phyloP scores from a whole-genome alignment of 306 rosid genomes.

The Castanea mollissima region DNA sequence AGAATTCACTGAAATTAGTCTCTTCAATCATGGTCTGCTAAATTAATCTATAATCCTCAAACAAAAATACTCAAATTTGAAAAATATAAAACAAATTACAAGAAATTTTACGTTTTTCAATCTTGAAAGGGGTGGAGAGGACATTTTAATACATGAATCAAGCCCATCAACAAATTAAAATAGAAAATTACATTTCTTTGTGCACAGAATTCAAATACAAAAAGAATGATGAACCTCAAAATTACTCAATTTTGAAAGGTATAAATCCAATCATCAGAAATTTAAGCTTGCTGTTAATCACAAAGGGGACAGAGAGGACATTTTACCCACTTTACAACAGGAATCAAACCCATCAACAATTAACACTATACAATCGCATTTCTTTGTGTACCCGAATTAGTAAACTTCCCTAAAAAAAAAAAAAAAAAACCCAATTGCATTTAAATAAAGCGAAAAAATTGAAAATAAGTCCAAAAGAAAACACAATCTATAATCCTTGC shows the following conservation, averaged over 20 bases:
- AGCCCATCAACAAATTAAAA: too few species aligned
- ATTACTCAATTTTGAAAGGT: background rate
- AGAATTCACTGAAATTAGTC: background rate
- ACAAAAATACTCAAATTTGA: background rate
- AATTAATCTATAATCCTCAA: background rate
- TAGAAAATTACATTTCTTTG: too few species aligned
- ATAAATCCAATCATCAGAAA: background rate
- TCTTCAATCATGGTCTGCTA: background rate
- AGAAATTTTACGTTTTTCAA: background rate
- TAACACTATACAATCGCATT: background rate
- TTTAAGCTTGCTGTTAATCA: background rate
- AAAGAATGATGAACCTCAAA: background rate
- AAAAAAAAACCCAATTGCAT: background rate
- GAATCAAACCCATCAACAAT: background rate
- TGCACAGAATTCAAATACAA: background rate
- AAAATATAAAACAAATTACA: background rate
- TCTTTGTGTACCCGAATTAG: background rate
- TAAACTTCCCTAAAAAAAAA: background rate
- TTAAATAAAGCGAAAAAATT: too few species aligned
- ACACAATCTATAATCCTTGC: too few species aligned
- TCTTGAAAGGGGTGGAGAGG: too few species aligned
- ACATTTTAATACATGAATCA: too few species aligned
- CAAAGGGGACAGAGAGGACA: background rate
- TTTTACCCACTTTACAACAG: background rate
- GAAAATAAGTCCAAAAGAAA: too few species aligned